Conservation (phyloP, 257 asterid species). For the Paulownia fortunei region DNA sequence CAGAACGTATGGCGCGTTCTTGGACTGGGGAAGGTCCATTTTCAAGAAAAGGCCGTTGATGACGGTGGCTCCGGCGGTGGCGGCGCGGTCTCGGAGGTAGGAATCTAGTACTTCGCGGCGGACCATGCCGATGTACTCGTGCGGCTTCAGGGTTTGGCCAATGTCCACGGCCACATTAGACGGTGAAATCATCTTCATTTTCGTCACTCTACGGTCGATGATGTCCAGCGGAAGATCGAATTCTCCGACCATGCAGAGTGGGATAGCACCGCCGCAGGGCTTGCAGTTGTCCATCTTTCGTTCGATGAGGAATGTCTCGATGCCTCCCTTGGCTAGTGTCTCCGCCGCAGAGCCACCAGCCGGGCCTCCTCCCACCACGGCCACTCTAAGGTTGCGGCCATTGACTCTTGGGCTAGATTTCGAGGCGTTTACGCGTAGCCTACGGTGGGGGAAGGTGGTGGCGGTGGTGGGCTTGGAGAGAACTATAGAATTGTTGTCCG, state of each 20-base stretch:
- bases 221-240: constrained; percentile 90
- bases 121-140: constrained; percentile 96
- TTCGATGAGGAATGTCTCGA: constrained; percentile 83
- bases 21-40: constrained; percentile 72
- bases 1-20: constrained; percentile 64
- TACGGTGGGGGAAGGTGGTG: constrained; percentile 34
- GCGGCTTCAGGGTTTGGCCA: constrained; percentile 83
- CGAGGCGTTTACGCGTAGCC: constrained; percentile 57
- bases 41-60: constrained; percentile 83
- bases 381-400: constrained; percentile 90
- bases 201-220: constrained; percentile 84
- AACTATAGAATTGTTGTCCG: constrained; percentile 48
- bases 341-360: constrained; percentile 96
- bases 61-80: constrained; percentile 70
- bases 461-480: constrained; percentile 34
- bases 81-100: constrained; percentile 87
- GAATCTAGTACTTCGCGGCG: constrained; percentile 91
- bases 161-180: constrained; percentile 93
- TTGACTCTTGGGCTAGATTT: constrained; percentile 81
- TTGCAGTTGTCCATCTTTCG: constrained; percentile 92
- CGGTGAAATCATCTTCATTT: constrained; percentile 97
- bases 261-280: constrained; percentile 98
- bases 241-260: constrained; percentile 95
- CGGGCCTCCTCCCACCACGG: constrained; percentile 92
- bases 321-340: constrained; percentile 80